phyloP scores from a whole-genome alignment of 768 basidiomycete species.

The Lactifluus rugatus region DNA sequence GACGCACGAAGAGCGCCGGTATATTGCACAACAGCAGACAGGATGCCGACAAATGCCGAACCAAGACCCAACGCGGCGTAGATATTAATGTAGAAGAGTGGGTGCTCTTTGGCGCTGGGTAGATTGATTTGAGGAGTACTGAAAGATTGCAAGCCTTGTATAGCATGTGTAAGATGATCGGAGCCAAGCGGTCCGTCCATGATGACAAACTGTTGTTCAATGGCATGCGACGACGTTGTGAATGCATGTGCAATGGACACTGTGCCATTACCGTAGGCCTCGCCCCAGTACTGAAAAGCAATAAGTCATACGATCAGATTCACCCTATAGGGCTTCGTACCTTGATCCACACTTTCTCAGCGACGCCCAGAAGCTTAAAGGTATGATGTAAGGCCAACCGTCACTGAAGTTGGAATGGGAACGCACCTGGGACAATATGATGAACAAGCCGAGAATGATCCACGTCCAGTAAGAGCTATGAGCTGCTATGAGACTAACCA shows the following conservation, averaged over 20 bases:
- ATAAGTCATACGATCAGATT: not conserved
- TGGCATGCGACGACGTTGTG: conserved; percentile 17
- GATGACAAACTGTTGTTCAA: conserved; percentile 23
- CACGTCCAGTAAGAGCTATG: conserved; percentile 60
- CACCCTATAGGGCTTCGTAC: conserved; percentile 24
- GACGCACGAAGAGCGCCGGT: conserved; percentile 42
- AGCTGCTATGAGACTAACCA: not conserved
- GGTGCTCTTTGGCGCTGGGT: conserved; percentile 48
- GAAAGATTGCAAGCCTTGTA: conserved; percentile 14
- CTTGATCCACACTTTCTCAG: conserved; percentile 71
- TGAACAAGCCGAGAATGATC: conserved; percentile 40
- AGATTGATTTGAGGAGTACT: conserved; percentile 8
- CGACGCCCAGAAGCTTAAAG: conserved; percentile 37
- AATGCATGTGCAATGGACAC: conserved; percentile 16
- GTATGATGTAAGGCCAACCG: not conserved
- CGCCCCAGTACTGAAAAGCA: conserved; percentile 42
- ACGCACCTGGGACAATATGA: conserved; percentile 33
- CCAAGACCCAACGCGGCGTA: conserved; percentile 53
- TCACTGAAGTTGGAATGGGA: not conserved
- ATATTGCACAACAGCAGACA: conserved; percentile 44
- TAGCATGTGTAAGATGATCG: conserved; percentile 14
- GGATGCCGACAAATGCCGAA: conserved; percentile 38
- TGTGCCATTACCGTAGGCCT: conserved; percentile 37
- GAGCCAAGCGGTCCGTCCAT: conserved; percentile 21
- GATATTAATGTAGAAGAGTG: conserved; percentile 61